Evolutionary conservation across 1,284 basidiomycete species (phyloP), one percentile per base, ranked within the genome.

Genomic region (Sphagnurus paluster): DNA sequence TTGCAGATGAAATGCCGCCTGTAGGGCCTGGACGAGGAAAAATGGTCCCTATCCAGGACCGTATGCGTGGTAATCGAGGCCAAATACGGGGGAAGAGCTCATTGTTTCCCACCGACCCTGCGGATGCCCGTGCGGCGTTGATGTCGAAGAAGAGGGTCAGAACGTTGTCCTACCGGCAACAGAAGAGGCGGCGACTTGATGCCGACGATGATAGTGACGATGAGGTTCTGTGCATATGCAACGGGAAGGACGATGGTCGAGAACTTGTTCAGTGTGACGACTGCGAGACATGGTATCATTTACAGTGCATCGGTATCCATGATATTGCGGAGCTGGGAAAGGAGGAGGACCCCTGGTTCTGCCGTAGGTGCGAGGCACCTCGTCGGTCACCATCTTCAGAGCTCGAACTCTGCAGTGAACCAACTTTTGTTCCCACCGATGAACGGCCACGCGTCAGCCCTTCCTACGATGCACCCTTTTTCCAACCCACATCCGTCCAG

Each of bases 271-370:
- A 89, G 57, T 90, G 87, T 54, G 86, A 88, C 56, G 72, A 74
- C 7, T 90, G 87, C 61, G 71, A 78, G 56, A 80, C 70, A 17
- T 90, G 87, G 88, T 89, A 84, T 58, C 87, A 90, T 63, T 69
- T 88, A 28, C 65, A 78, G 38, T 90, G 87, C 61, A 80, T 90
- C 44, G 86, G 85, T 33, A 81, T 90, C 53, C 66, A 63, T 44
- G 73, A 71, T 56, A 73, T 78, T 35, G 62, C 71, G 8, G 80
- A 87, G 41, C 68, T 90, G n/a, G 87, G 86, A 5, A 74, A 65
- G 34, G 84, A 87, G 57, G 84, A 87, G 53, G 84, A 88, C 55
- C 78, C 79, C 1, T 90, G 87, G 85, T 90, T 76, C 60, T 90
- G 87, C 61, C 64, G 65, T 24, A 66, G 66, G 43, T 87, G 86